phyloP scores from a whole-genome alignment of 768 basidiomycete genomes.

The Hortiboletus flavorubellus region DNA sequence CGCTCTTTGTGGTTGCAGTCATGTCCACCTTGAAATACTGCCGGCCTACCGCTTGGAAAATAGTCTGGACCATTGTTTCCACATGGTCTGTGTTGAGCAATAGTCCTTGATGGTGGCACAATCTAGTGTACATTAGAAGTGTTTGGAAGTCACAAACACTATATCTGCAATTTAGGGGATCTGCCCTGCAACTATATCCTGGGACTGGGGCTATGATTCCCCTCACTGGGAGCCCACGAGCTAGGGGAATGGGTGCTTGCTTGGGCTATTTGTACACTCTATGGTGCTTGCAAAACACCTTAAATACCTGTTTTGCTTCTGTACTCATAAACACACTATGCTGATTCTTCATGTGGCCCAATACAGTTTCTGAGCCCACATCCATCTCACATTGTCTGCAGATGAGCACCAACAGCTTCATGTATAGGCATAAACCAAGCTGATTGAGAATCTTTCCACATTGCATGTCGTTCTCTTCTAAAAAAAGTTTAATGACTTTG shows the following conservation, averaged over 20 bases:
- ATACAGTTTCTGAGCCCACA: neutral
- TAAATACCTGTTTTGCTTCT: neutral
- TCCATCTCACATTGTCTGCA: neutral
- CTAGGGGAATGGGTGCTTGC: neutral
- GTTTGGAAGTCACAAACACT: neutral
- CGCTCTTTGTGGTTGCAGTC: neutral
- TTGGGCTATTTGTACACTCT: neutral
- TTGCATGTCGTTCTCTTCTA: neutral
- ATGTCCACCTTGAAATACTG: neutral
- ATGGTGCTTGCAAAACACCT: neutral
- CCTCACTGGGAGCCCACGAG: neutral
- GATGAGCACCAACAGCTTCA: neutral
- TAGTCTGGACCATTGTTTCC: neutral
- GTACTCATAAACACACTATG: neutral
- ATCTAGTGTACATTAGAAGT: neutral
- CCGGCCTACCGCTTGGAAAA: neutral
- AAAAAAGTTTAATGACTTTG: neutral
- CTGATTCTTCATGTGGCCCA: constrained; percentile 3
- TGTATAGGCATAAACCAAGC: neutral
- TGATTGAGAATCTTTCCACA: neutral
- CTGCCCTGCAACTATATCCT: constrained; percentile 3
- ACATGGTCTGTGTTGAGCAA: neutral
- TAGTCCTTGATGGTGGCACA: neutral
- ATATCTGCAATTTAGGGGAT: constrained; percentile 1
- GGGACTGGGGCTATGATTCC: neutral